A percentile compares a stretch with the other conserved stretches of the same genome.
phyloP scores from a whole-genome alignment of 1,139 yeast genomes.

The Kluyveromyces sp. region DNA sequence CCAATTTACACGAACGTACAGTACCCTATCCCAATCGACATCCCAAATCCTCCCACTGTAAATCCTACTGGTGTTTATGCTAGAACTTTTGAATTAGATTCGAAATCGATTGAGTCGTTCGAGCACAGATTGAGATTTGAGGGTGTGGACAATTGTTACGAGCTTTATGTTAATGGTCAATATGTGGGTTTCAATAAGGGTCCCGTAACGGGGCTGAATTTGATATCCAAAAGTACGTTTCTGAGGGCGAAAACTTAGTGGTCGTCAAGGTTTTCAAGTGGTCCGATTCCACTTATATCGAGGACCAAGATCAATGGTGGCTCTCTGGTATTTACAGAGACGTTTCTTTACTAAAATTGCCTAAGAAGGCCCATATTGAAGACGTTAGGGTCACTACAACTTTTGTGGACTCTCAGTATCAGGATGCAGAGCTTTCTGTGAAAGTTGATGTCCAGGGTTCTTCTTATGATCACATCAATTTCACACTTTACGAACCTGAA shows the following conservation, averaged over 20 bases:
- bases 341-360: conserved; percentile 1
- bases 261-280: conserved; percentile 1
- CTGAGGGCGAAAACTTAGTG: background rate
- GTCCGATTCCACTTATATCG: conserved; percentile 3
- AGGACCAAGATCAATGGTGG: conserved; percentile 5
- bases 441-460: background rate
- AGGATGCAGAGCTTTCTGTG: background rate
- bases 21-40: conserved; percentile 2
- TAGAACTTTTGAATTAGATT: background rate
- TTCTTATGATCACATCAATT: background rate
- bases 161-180: background rate
- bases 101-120: background rate
- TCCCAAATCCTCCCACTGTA: conserved; percentile 3
- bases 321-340: conserved; percentile 4
- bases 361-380: conserved; percentile 1
- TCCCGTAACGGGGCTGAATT: conserved; percentile 4
- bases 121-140: conserved; percentile 2
- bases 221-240: background rate
- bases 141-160: conserved; percentile 4
- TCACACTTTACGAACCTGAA: conserved; percentile 1
- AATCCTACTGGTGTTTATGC: conserved; percentile 3
- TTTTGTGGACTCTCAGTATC: background rate
- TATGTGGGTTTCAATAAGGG: conserved; percentile 3
- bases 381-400: background rate
- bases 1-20: conserved; percentile 2